Conservation (phyloP, 352 stramenopile species). For the Pythium dissotocum region DNA sequence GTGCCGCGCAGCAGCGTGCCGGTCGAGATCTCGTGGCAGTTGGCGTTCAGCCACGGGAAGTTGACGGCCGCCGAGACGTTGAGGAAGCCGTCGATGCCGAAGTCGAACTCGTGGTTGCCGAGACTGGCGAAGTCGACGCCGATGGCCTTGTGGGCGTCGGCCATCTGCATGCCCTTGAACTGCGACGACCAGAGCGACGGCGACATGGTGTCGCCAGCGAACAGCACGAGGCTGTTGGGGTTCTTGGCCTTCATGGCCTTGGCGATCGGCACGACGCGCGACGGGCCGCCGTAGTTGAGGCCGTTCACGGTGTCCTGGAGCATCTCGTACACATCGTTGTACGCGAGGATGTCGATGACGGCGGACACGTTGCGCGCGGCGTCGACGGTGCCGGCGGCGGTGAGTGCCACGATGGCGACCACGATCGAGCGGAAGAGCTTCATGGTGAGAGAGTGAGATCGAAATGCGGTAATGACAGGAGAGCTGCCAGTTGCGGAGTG, state of each 20-base stretch:
- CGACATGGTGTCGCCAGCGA: constrained; percentile 80
- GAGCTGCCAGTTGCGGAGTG: constrained; percentile 17
- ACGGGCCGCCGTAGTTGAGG: constrained; percentile 67
- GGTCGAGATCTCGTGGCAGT: constrained; percentile 59
- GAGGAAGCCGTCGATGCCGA: constrained; percentile 70
- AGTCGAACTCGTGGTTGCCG: constrained; percentile 84
- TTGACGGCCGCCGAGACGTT: constrained; percentile 60
- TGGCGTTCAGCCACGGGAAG: constrained; percentile 78
- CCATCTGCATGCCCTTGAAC: constrained; percentile 82
- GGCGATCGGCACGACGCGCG: constrained; percentile 68
- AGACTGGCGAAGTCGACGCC: constrained; percentile 73
- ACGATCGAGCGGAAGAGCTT: constrained; percentile 36
- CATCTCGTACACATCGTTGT: constrained; percentile 86
- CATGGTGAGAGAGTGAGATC: constrained; percentile 19
- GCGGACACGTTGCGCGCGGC: constrained; percentile 44
- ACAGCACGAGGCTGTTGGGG: constrained; percentile 74
- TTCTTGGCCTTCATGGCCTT: constrained; percentile 56
- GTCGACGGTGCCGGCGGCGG: constrained; percentile 19
- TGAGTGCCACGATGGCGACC: constrained; percentile 27
- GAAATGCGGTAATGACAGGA: constrained; percentile 12
- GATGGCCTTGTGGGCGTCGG: constrained; percentile 73
- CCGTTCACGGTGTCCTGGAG: constrained; percentile 61
- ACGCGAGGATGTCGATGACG: constrained; percentile 67
- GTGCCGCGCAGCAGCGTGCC: constrained; percentile 54
- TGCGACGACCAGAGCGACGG: constrained; percentile 80